Evolutionary conservation across 108 stramenopile species (phyloP).

Genomic region (Nitzschia palea): DNA sequence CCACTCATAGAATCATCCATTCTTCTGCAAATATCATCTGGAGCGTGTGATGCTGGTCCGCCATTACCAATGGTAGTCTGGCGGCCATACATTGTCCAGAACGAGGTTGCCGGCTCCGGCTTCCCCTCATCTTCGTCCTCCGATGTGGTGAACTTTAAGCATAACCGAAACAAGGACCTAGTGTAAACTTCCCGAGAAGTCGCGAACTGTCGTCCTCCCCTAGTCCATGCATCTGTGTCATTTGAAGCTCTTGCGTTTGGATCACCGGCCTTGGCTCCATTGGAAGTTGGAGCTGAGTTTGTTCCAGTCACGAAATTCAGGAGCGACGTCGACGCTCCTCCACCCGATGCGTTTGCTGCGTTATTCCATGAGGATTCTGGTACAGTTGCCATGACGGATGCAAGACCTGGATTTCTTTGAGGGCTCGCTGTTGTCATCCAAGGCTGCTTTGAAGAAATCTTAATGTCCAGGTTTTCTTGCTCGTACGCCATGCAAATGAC

Average conservation of each 20-base stretch:
- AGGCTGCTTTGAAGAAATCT: conserved; percentile 7
- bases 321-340: conserved; percentile 11
- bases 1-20: conserved; percentile 92
- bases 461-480: conserved; percentile 6
- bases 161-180: conserved; percentile 73
- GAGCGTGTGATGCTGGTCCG: conserved; percentile 60
- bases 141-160: conserved; percentile 90
- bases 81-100: conserved; percentile 83
- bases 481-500: conserved; percentile 18
- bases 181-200: conserved; percentile 85
- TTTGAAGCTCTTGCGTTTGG: not conserved
- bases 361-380: conserved; percentile 26
- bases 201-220: conserved; percentile 80
- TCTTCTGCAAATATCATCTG: conserved; percentile 86
- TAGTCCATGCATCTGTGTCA: conserved; percentile 63
- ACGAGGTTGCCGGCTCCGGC: conserved; percentile 88
- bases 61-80: conserved; percentile 88
- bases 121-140: conserved; percentile 92
- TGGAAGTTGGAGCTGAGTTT: not conserved
- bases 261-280: conserved; percentile 4
- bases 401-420: not conserved
- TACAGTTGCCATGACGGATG: conserved; percentile 29
- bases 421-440: conserved; percentile 2
- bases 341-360: conserved; percentile 10
- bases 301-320: conserved; percentile 41